phyloP scores from a whole-genome alignment of 208 protist genomes.

The Acanthamoeba castellanii region DNA sequence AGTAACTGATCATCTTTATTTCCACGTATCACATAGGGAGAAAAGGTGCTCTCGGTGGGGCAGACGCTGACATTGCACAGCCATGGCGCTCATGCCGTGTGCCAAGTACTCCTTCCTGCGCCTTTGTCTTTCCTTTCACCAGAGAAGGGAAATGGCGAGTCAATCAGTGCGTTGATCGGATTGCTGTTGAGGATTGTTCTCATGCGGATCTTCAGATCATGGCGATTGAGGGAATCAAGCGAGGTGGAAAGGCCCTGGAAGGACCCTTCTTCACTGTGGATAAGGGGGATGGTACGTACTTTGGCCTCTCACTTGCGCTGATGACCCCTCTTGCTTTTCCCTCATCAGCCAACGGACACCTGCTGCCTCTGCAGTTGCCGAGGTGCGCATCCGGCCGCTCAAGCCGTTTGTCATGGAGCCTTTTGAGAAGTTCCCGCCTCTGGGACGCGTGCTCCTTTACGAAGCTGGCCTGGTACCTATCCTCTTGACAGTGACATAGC shows the following conservation, averaged over 20 bases:
- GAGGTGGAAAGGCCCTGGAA: not conserved
- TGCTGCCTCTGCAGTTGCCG: not conserved
- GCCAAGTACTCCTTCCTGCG: not conserved
- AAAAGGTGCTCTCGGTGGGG: not conserved
- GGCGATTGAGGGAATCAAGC: not conserved
- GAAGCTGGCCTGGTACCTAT: not conserved
- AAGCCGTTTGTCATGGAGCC: slow-evolving; percentile 14
- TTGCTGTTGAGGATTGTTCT: not conserved
- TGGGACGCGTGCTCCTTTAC: not conserved
- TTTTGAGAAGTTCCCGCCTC: not conserved
- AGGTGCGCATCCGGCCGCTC: not conserved
- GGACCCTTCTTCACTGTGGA: not conserved
- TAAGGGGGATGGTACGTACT: not conserved
- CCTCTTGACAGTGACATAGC: not conserved
- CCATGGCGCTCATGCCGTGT: not conserved
- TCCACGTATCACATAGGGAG: not conserved
- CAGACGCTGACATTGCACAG: not conserved
- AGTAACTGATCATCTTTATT: not conserved
- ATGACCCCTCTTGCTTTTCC: too few relatives aligned
- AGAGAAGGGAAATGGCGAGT: not conserved
- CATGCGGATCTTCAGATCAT: not conserved
- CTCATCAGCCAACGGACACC: too few relatives aligned
- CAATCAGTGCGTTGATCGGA: not conserved
- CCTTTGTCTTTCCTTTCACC: too few relatives aligned
- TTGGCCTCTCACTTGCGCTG: too few relatives aligned